Percentiles rank a stretch among this genome's conserved stretches.
Conservation (phyloP, 345 rosid species). For the Eucalyptus albens region DNA sequence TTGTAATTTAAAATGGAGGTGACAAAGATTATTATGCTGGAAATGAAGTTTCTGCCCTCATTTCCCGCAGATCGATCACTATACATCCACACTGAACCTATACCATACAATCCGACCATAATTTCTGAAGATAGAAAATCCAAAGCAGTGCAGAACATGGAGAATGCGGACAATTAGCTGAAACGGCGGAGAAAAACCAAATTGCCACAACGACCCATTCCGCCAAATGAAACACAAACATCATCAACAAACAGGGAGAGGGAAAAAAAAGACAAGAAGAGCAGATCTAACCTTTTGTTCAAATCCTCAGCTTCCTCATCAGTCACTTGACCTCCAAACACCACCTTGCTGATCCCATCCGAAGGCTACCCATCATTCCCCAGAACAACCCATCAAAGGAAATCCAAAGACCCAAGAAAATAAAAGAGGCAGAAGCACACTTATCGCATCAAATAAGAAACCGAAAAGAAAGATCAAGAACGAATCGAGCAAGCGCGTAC, state of each 20-base stretch:
- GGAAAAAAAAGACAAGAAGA: not conserved
- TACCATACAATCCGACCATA: not conserved
- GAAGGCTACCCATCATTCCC: conserved; percentile 50
- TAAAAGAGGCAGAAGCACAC: not conserved
- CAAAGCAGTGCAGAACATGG: not conserved
- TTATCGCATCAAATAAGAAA: not conserved
- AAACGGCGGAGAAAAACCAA: not conserved
- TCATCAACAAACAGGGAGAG: not conserved
- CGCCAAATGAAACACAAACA: not conserved
- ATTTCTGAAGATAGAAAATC: not conserved
- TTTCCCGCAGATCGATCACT: not conserved
- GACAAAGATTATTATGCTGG: not conserved
- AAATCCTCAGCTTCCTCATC: conserved; percentile 86
- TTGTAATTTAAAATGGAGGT: not conserved
- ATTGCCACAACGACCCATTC: not conserved
- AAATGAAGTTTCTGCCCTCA: not conserved
- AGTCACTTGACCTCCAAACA: conserved; percentile 97
- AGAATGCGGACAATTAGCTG: not conserved
- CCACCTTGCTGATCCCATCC: conserved; percentile 90
- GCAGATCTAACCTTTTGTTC: conserved; percentile 68
- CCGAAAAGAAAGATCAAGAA: not conserved
- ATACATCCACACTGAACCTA: not conserved
- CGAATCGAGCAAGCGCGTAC: conserved; percentile 5
- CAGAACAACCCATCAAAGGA: not conserved
- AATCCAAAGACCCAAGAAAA: not conserved